Percentiles rank a stretch among this genome's conserved stretches.
Conservation (phyloP, 129 eudicot species). For the Flaveria brownii region DNA sequence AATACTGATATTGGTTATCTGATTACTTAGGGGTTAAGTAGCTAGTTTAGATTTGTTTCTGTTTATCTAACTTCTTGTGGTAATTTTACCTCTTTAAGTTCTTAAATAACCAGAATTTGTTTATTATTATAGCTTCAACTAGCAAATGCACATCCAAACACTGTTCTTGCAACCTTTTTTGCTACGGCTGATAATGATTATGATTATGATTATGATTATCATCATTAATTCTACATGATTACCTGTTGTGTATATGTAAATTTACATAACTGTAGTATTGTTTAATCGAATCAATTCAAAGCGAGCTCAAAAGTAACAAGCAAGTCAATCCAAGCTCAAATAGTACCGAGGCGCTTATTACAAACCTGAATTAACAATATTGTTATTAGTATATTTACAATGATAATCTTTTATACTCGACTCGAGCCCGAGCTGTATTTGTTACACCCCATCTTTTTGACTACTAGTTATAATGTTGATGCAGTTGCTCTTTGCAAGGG, state of each 20-base stretch:
- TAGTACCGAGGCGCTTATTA: neutral
- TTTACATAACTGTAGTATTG: neutral
- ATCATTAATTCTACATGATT: neutral
- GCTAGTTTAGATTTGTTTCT: neutral
- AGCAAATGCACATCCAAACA: neutral
- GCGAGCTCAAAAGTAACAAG: neutral
- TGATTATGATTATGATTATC: too few relatives aligned
- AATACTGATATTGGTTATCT: neutral
- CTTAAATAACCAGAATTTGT: neutral
- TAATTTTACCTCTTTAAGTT: neutral
- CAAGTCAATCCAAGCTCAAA: neutral
- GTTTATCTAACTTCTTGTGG: neutral
- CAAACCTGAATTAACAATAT: too few relatives aligned
- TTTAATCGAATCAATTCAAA: neutral
- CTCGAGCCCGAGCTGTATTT: too few relatives aligned
- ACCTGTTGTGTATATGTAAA: neutral
- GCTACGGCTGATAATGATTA: too few relatives aligned
- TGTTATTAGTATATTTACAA: neutral
- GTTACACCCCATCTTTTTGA: too few relatives aligned
- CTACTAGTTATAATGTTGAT: neutral
- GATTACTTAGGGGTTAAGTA: too few relatives aligned
- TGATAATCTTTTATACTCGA: neutral
- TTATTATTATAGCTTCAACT: neutral
- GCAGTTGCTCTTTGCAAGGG: conserved; percentile 60
- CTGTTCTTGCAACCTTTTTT: too few relatives aligned